Base-by-base conservation (phyloP, 1,284 basidiomycete genomes). In the Cutaneotrichosporon sp. region DNA sequence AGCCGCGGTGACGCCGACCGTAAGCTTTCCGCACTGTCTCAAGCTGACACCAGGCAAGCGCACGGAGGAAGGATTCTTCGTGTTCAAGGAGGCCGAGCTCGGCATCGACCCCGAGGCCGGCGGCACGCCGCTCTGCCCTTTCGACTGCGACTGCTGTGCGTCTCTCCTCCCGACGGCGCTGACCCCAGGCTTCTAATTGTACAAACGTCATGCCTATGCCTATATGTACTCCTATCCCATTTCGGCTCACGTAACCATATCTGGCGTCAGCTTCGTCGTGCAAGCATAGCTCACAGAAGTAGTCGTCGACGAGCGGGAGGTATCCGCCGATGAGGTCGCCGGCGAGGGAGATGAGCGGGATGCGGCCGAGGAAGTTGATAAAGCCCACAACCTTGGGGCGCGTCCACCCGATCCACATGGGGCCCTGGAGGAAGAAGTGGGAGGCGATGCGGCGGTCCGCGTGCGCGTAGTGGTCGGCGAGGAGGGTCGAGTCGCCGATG, bases 261-360 rank as follows among this genome's bases (percentile, higher is more conserved):
- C 57, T 63, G 54, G 25, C 36, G 54, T 67, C 56, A 64, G 56
- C 50, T 27, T 4, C 4, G 29, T 51, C 1, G 4, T 4, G 2
- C 18, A 13, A 3, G 7, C 14, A 1, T 1, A 9, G 84, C 91
- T 73, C 71, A 93, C 92, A 97, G 82, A 95, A 89, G 81, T 95
- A 95, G 75, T 94, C 91, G 78, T 97, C 90, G 67, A 97, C 92
- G 71, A 97, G 81, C 11, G 92, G 92, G 66, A 97, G 85, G 88
- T 95, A 97, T 72, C 95, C 93, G 67, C 87, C 87, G 64, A 94
- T 79, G 59, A 97, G 82, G 24, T 87, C 87, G 59, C 91, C 86
- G 33, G 93, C 79, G 54, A 95, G 74, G 27, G 89, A 87, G 27
- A 97, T 71, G 38, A 95, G 63, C 25, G 92, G 92, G 55, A 85